phyloP scores from a whole-genome alignment of 768 basidiomycete species.

The Amyloporia xantha region DNA sequence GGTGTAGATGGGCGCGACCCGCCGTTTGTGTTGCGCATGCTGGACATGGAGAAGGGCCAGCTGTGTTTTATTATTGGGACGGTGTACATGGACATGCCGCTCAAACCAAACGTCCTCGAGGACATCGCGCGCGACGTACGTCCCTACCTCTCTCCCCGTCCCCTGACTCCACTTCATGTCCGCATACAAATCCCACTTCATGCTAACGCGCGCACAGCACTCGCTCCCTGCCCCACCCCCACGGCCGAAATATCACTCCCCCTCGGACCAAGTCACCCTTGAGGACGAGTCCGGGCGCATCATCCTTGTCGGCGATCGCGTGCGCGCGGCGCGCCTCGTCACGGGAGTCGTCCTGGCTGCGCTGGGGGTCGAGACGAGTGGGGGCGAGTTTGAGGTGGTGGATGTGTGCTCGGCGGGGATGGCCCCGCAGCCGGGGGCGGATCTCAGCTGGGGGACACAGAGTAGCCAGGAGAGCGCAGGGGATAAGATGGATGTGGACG shows the following conservation, averaged over 20 bases:
- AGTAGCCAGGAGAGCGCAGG: constrained; percentile 12
- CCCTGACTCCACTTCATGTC: constrained; percentile 1
- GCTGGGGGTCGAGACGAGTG: constrained; percentile 82
- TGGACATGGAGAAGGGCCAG: constrained; percentile 80
- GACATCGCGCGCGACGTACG: constrained; percentile 91
- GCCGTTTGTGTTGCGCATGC: constrained; percentile 65
- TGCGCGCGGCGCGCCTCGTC: constrained; percentile 60
- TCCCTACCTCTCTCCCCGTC: constrained; percentile 11
- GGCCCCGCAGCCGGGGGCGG: constrained; percentile 50
- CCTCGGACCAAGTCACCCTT: constrained; percentile 76
- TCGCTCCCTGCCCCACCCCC: constrained; percentile 84
- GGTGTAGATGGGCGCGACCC: constrained; percentile 77
- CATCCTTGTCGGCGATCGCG: constrained; percentile 68
- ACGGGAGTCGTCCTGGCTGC: constrained; percentile 90
- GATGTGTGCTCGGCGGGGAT: constrained; percentile 84
- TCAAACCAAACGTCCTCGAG: constrained; percentile 96
- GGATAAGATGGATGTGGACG: constrained; percentile 65
- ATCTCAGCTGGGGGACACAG: constrained; percentile 7
- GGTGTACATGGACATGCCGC: constrained; percentile 97
- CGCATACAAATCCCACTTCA: constrained; percentile 2
- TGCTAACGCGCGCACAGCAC: constrained; percentile 44
- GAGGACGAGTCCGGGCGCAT: constrained; percentile 97
- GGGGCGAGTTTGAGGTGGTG: constrained; percentile 90
- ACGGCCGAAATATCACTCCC: constrained; percentile 64
- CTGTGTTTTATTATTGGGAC: constrained; percentile 92